Evolutionary conservation across 495 filamentous ascomycete genomes (phyloP).

Genomic region (Mycothermus thermophilus): DNA sequence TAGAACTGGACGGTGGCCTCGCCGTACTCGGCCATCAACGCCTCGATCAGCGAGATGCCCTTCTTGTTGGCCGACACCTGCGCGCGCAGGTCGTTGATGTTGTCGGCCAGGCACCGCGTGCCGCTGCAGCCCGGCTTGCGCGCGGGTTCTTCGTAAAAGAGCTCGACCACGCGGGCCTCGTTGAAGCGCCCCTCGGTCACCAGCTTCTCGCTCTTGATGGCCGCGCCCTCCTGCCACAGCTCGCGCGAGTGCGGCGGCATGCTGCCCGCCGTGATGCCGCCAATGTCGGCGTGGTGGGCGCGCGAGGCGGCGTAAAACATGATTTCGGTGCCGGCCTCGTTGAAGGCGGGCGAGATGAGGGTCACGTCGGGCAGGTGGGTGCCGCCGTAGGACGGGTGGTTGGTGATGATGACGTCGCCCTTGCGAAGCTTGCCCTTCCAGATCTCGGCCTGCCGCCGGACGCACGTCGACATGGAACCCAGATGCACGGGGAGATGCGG

Average conservation of each 20-base stretch:
- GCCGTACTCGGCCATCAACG: constrained; percentile 78
- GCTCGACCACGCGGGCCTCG: constrained; percentile 70
- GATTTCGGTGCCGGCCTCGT: constrained; percentile 59
- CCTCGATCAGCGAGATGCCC: constrained; percentile 78
- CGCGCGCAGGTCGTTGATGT: constrained; percentile 90
- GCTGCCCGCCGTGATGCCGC: constrained; percentile 85
- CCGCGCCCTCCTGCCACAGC: constrained; percentile 85
- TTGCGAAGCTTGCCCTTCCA: constrained; percentile 81
- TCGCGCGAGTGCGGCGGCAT: constrained; percentile 95
- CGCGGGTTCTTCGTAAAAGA: constrained; percentile 73
- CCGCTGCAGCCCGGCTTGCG: constrained; percentile 78
- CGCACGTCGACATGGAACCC: constrained; percentile 86
- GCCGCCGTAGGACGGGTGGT: constrained; percentile 89
- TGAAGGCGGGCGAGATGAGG: constrained; percentile 83
- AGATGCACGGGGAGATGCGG: constrained; percentile 92
- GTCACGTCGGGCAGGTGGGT: constrained; percentile 79
- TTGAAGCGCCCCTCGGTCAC: constrained; percentile 83
- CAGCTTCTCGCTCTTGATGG: constrained; percentile 87
- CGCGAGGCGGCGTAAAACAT: constrained; percentile 94
- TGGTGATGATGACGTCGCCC: constrained; percentile 89
- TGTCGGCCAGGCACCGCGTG: constrained; percentile 81
- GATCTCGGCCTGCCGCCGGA: constrained; percentile 81
- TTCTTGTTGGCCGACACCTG: constrained; percentile 95
- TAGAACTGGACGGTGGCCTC: constrained; percentile 88
- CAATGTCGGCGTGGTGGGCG: constrained; percentile 94